phyloP scores from a whole-genome alignment of 164 flowering plant genomes.

The grape (Vitis vinifera) region ASM3070453v1 NC_081811.1:25616501-25617000 shows the following conservation, averaged over 20 bases:
- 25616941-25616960: too few relatives aligned
- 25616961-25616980: too few relatives aligned
- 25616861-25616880: neutral
- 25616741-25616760: constrained; percentile 20
- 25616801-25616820: constrained; percentile 12
- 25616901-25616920: too few relatives aligned
- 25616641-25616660: constrained; percentile 20
- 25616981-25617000: too few relatives aligned
- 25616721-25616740: constrained; percentile 11
- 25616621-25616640: neutral
- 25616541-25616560: too few relatives aligned
- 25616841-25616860: neutral
- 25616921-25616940: neutral
- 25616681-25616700: constrained; percentile 6
- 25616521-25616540: too few relatives aligned
- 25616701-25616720: constrained; percentile 10
- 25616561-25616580: too few relatives aligned
- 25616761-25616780: constrained; percentile 23
- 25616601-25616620: neutral
- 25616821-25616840: too few relatives aligned
- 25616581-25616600: too few relatives aligned
- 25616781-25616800: constrained; percentile 9
- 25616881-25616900: neutral
- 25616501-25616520: too few relatives aligned
- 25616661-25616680: neutral